Evolutionary conservation across 2,329 filamentous ascomycete species (phyloP).

Genomic region (Alternaria incomplexa): DNA sequence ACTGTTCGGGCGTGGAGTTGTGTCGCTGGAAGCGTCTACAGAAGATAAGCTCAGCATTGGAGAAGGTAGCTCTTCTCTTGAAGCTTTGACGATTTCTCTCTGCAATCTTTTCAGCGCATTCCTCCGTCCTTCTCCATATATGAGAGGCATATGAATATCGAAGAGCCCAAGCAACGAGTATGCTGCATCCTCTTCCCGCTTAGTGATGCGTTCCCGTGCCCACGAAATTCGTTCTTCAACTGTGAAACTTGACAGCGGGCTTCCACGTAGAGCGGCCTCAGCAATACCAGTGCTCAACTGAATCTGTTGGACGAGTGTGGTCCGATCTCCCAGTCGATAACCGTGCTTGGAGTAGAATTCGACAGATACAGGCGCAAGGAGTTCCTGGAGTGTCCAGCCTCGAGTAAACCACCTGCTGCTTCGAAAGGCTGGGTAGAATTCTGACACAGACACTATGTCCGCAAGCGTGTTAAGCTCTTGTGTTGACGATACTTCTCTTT

Average conservation of each 20-base stretch:
- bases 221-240: neutral
- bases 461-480: no score
- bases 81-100: neutral
- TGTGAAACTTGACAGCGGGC: neutral
- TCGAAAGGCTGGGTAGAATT: neutral
- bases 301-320: neutral
- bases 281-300: neutral
- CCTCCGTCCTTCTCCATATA: neutral
- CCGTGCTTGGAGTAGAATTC: neutral
- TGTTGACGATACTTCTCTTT: no score
- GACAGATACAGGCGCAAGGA: neutral
- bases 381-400: neutral
- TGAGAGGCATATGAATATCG: neutral
- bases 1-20: no score
- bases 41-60: no score
- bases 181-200: neutral
- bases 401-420: neutral
- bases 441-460: neutral
- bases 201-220: neutral
- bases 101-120: neutral
- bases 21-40: no score
- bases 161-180: neutral
- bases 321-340: neutral
- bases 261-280: neutral
- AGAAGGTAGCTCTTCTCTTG: neutral